Conservation (phyloP, 2,329 filamentous ascomycete species). For the Epichloe gansuensis region DNA sequence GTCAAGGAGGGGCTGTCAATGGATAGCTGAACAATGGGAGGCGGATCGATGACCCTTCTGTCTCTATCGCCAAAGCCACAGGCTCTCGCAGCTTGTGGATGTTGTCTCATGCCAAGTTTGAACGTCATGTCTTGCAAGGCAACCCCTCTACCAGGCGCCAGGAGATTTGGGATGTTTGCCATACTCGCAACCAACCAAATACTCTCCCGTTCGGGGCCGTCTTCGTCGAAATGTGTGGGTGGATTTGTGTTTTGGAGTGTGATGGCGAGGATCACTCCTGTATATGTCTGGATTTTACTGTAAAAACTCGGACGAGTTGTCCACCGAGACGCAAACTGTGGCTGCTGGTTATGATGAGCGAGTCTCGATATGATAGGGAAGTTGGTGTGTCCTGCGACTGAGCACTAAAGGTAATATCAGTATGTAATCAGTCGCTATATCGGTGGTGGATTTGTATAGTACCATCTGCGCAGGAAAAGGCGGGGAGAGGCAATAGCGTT, state of each 20-base stretch:
- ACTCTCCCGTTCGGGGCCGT: not conserved
- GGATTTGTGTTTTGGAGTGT: too few relatives aligned
- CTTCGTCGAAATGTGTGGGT: too few relatives aligned
- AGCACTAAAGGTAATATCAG: too few relatives aligned
- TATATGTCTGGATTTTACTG: too few relatives aligned
- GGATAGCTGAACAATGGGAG: conserved; percentile 65
- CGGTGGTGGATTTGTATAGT: not conserved
- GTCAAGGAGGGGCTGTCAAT: conserved; percentile 46
- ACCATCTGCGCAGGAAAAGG: not conserved
- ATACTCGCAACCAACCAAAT: not conserved
- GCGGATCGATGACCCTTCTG: conserved; percentile 70
- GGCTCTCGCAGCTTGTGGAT: conserved; percentile 64
- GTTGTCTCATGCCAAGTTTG: conserved; percentile 50
- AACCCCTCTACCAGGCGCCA: conserved; percentile 11
- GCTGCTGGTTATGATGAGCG: too few relatives aligned
- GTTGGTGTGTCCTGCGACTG: too few relatives aligned
- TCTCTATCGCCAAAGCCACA: conserved; percentile 78
- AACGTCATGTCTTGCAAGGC: conserved; percentile 16
- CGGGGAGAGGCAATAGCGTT: not conserved
- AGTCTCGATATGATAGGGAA: too few relatives aligned
- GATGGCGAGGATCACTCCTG: too few relatives aligned
- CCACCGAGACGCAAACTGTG: too few relatives aligned
- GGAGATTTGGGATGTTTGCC: conserved; percentile 15
- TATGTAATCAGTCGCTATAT: too few relatives aligned
- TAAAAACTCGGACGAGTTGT: too few relatives aligned